Base-by-base conservation (phyloP, 345 rosid genomes). In the Populus alba region DNA sequence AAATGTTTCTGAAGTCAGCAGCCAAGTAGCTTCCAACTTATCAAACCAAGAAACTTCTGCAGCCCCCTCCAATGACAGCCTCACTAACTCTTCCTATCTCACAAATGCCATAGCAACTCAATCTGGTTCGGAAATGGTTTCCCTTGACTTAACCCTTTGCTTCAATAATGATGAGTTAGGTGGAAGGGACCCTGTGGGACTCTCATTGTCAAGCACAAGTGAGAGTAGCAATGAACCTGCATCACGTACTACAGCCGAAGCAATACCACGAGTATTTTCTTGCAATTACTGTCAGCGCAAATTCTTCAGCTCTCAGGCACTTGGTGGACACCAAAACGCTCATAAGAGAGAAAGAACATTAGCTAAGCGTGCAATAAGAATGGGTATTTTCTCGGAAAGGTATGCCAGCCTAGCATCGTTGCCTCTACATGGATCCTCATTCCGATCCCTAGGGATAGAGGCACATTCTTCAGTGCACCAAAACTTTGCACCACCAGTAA, bases 11-110 rank as follows among this genome's bases (percentile, higher is more conserved):
- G 92, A 88, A 23, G 78, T 84, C 72, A 81, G 81, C 74, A 90
- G 92, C 79, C 94, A 90, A 82, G 94, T 90, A 18, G 97, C 89
- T 37, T 90, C 97, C 66, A 90, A 86, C 85, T 74, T 88, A 78
- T 88, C 90, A 66, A 76, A 75, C 47, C 88, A 81, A 45, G 89
- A 81, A 83, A 73, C 45, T 51, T 81, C 77, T 38, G 81, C 66
- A 27, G 77, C 68, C 77, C 94, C 75, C 49, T 84, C 86, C 47
- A 83, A 68, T 49, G 82, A 83, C 29, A 83, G 88, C 77, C 79
- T 86, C 71, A 75, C 75, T 13, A 81, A 85, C 83, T 67, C 74
- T 45, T 79, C 74, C 4, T 68, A 70, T 68, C 35, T 80, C 51
- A 55, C 78, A 37, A 78, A 79, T 38, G 69, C 72, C 43, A 11